A percentile compares a stretch with the other conserved stretches of the same genome.
Evolutionary conservation across 306 rosid species (phyloP).

Genomic region (Canavalia gladiata): DNA sequence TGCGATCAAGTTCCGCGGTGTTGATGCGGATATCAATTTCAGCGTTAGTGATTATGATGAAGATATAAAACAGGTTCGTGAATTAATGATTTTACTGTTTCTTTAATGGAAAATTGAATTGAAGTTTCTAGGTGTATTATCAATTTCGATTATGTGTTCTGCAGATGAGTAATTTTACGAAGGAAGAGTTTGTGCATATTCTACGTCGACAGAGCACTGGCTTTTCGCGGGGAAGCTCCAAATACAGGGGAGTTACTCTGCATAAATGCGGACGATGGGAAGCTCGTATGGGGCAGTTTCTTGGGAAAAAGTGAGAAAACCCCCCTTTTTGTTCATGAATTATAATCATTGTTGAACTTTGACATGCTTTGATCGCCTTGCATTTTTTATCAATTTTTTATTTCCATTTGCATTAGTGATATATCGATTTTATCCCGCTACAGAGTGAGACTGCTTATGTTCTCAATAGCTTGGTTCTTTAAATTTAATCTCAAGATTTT

Average conservation of each 20-base stretch:
- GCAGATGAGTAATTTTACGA: slow-evolving; percentile 81
- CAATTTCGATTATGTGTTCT: slow-evolving; percentile 3
- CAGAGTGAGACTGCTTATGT: not conserved
- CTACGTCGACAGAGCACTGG: slow-evolving; percentile 95
- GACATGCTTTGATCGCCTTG: slow-evolving; percentile 10
- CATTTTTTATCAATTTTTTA: not conserved
- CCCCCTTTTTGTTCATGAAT: slow-evolving; percentile 8
- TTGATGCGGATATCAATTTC: slow-evolving; percentile 93
- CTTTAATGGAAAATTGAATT: not conserved
- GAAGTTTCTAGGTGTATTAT: not conserved
- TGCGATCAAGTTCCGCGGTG: slow-evolving; percentile 90
- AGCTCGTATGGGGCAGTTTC: slow-evolving; percentile 98
- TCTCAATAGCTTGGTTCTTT: slow-evolving; percentile 25
- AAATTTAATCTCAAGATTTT: not conserved
- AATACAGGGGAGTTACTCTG: slow-evolving; percentile 90
- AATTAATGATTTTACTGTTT: slow-evolving; percentile 1
- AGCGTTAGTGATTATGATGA: slow-evolving; percentile 78
- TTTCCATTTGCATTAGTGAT: not conserved
- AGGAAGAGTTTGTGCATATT: slow-evolving; percentile 93
- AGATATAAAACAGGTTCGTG: slow-evolving; percentile 78
- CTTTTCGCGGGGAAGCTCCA: slow-evolving; percentile 91
- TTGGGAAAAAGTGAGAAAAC: slow-evolving; percentile 81
- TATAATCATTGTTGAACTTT: slow-evolving; percentile 12
- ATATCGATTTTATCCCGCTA: not conserved
- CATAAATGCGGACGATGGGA: slow-evolving; percentile 99